A percentile compares a stretch with the other conserved stretches of the same genome.
Evolutionary conservation across 169 alveolate genomes (phyloP).

Genomic region (Plasmodium reichenowi): DNA sequence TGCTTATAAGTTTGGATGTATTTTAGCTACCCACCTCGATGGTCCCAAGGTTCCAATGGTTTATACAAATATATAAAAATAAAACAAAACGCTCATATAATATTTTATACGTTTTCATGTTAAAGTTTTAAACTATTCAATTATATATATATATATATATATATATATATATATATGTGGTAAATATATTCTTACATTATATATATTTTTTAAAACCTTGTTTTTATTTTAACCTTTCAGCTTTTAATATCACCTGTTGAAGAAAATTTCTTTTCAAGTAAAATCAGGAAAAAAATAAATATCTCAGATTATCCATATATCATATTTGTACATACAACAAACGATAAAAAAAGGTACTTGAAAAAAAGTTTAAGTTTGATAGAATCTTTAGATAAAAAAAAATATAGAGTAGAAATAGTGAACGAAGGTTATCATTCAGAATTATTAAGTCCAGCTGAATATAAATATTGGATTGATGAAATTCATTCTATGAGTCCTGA

Average conservation of each 20-base stretch:
- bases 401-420: slow-evolving; percentile 56
- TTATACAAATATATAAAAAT: slow-evolving; percentile 9
- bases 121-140: no score
- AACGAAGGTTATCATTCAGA: slow-evolving; percentile 27
- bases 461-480: slow-evolving; percentile 62
- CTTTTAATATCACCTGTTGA: slow-evolving; percentile 57
- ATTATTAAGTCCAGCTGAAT: slow-evolving; percentile 19
- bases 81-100: background rate
- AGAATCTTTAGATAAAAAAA: slow-evolving; percentile 31
- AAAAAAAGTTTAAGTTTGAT: slow-evolving; percentile 21
- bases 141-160: background rate
- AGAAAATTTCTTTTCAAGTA: slow-evolving; percentile 34
- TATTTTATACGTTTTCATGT: no score
- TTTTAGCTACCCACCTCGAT: slow-evolving; percentile 38
- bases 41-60: slow-evolving; percentile 55
- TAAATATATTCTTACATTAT: background rate
- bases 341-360: slow-evolving; percentile 21
- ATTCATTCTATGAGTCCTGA: slow-evolving; percentile 6
- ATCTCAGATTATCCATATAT: slow-evolving; percentile 42
- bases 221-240: slow-evolving; percentile 8
- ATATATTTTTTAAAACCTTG: background rate
- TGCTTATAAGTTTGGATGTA: slow-evolving; percentile 61
- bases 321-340: slow-evolving; percentile 52
- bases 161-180: background rate
- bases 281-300: slow-evolving; percentile 14